A percentile compares a stretch with the other conserved stretches of the same genome.
phyloP scores from a whole-genome alignment of 768 basidiomycete species.

The Suillus paluster region DNA sequence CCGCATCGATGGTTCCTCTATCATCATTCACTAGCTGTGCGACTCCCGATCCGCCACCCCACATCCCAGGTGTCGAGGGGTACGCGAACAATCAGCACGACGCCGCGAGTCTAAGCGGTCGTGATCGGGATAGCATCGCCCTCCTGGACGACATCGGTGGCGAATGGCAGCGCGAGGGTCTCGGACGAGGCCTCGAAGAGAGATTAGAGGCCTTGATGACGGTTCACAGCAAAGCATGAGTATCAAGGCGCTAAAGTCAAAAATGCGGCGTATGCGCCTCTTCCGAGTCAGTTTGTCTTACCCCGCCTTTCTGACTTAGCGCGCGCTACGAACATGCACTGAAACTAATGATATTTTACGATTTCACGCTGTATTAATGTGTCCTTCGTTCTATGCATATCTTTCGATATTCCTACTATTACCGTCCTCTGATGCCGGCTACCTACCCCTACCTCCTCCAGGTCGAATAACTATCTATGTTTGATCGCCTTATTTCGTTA shows the following conservation, averaged over 20 bases:
- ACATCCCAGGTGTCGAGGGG: conserved; percentile 66
- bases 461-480: conserved; percentile 5
- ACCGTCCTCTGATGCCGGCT: conserved; percentile 3
- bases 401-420: conserved; percentile 9
- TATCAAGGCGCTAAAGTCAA: neutral
- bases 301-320: neutral
- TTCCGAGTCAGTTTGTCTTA: neutral
- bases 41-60: conserved; percentile 67
- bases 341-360: conserved; percentile 3
- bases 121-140: conserved; percentile 45
- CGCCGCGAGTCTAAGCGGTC: conserved; percentile 28
- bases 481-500: conserved; percentile 10
- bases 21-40: conserved; percentile 72
- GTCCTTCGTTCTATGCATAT: conserved; percentile 8
- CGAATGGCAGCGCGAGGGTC: conserved; percentile 87
- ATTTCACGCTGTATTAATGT: conserved; percentile 8
- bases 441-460: conserved; percentile 3
- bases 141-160: conserved; percentile 72
- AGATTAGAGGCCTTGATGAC: conserved; percentile 65
- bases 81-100: conserved; percentile 36
- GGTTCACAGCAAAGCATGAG: conserved; percentile 29
- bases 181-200: conserved; percentile 84
- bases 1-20: conserved; percentile 71
- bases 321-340: neutral
- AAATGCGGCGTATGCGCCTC: neutral